Evolutionary conservation across 495 filamentous ascomycete genomes (phyloP), one percentile per base, ranked within the genome.

Genomic region (Penicillium psychrofluorescens): DNA sequence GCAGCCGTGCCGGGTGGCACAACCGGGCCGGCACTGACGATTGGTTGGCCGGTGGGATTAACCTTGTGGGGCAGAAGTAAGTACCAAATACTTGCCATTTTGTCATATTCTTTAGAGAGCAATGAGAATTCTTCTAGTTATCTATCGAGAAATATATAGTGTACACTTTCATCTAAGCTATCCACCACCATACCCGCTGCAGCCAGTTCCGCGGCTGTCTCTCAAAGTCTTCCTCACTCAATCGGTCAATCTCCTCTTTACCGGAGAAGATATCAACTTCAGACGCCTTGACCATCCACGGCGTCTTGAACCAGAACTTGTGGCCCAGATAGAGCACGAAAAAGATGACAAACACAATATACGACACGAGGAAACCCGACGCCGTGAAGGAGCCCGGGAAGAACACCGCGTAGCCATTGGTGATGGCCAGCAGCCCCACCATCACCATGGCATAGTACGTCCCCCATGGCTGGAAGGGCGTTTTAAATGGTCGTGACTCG

Each of bases 331-430:
- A 73, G 7, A 83, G 86, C 51, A 81, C 90, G 34, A 84, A 74
- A 11, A 88, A 94, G 57, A 89, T 90, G 77, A 73, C 75, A 38
- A 65, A 56, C 0, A 53, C 61, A 38, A 66, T 59, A 30, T 66
- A 68, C 4, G 62, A 61, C 2, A 58, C 53, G 2, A 65, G 40
- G 85, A 95, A 73, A 56, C 80, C 44, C 2, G 58, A 49, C 0
- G 56, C 58, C 0, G 55, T 63, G 38, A 63, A 74, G 0, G 68
- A 46, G 4, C 59, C 58, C 0, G 74, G 74, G 43, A 85, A 79
- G 63, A 84, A 86, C 8, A 74, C 64, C 1, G 74, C 77, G 55
- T 83, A 86, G 4, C 81, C 81, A 49, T 84, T 80, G 2, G 79
- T 82, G 8, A 86, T 45, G 31, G 75, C 69, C 47, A 86, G 72